Conservation (phyloP, 495 filamentous ascomycete genomes). For the Penicillium riverlandense region DNA sequence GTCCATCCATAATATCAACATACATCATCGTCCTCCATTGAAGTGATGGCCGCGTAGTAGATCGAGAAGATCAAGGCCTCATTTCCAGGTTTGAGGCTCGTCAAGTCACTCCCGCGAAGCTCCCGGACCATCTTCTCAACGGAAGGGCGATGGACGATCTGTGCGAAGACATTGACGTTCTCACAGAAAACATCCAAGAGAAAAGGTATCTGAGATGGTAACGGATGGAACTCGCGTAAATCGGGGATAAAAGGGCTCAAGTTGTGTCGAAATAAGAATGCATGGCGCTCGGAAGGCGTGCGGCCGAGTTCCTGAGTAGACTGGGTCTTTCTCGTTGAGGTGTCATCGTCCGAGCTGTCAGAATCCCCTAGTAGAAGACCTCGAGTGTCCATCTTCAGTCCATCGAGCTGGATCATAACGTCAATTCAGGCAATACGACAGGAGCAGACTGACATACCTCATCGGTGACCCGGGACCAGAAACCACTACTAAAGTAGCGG, state of each 20-base stretch:
- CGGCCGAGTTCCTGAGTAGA: conserved; percentile 32
- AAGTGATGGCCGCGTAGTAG: conserved; percentile 51
- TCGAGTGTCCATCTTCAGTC: conserved; percentile 31
- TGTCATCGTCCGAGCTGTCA: conserved; percentile 37
- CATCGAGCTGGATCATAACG: conserved; percentile 26
- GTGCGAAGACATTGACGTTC: conserved; percentile 45
- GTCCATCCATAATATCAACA: not conserved
- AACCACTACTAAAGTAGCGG: conserved; percentile 44
- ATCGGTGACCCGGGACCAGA: conserved; percentile 47
- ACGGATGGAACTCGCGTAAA: conserved; percentile 38
- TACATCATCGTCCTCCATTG: conserved; percentile 49
- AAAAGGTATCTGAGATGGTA: conserved; percentile 45
- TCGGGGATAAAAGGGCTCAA: conserved; percentile 21
- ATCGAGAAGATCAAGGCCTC: conserved; percentile 55
- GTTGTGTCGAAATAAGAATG: conserved; percentile 46
- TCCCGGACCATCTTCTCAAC: conserved; percentile 37
- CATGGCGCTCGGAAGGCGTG: conserved; percentile 42
- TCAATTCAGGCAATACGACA: not conserved
- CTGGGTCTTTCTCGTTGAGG: conserved; percentile 13
- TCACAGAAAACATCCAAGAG: conserved; percentile 43
- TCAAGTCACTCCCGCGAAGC: conserved; percentile 22
- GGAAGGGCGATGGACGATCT: conserved; percentile 47
- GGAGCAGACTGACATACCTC: conserved; percentile 31
- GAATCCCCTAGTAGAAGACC: conserved; percentile 20
- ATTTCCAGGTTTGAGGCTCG: conserved; percentile 31